Base-by-base conservation (phyloP, 768 basidiomycete genomes). In the Tricholoma hemisulphureum region DNA sequence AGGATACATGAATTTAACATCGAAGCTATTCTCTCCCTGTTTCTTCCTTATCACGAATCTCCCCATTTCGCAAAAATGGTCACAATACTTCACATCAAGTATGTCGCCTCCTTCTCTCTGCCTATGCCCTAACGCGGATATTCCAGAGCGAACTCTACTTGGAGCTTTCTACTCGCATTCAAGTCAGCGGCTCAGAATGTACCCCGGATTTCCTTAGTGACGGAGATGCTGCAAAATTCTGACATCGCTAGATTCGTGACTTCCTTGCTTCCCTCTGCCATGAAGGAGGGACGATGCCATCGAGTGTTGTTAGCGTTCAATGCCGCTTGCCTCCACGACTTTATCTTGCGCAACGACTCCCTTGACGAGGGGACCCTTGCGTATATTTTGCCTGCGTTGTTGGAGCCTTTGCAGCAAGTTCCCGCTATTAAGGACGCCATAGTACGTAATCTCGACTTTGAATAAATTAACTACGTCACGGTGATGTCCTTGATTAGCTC, bases 1-100 rank as follows among this genome's bases (percentile, higher is more conserved):
- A 98, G 96, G 69, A 85, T 98, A 24, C 83, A 98, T 67, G 95
- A 98, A 69, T 94, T 98, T 76, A 97, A 98, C 65, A 80, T 95
- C 54, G 82, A 88, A 54, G 80, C 82, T 21, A 68, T 95, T 24
- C 79, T 98, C 6, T 74, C 86, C 7, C 77, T 94, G 21, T 98
- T 98, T 73, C 75, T 98, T 28, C 97, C 97, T 0, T 98, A 96
- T 68, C 94, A 98, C 66, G 93, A 95, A 63, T 91, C 95, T 4
- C 87, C 91, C 0, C 94, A 98, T 69, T 98, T 98, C 71, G 82
- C 89, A 8, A 96, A 97, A 64, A 92, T 98, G 81, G 78, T 97
- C 23, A 85, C 90, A 2, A 93, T 99, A 64, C 75, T 98, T 53
- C 83, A 88, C 64, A 81, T 93, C 56, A 78, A 81, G 90, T 48